Percentiles rank a stretch among this genome's conserved stretches.
Conservation (phyloP, 805 yeast genomes). For the Jamesozyma rosinii region DNA sequence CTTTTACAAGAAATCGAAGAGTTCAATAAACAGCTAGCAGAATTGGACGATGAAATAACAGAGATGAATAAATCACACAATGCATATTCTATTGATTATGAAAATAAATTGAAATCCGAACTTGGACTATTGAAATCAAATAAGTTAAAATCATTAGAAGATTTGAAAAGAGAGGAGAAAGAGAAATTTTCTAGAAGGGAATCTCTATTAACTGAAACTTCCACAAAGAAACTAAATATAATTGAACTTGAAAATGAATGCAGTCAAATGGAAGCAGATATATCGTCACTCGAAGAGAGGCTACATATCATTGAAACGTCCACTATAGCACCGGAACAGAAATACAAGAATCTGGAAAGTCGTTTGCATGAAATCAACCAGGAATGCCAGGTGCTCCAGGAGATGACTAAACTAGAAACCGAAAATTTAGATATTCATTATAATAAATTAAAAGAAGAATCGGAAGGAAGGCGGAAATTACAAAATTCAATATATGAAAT, state of each 20-base stretch:
- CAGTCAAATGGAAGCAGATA: background rate
- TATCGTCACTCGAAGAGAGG: background rate
- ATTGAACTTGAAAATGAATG: background rate
- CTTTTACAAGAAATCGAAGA: slow-evolving; percentile 2
- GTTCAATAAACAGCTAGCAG: background rate
- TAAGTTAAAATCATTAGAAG: background rate
- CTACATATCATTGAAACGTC: slow-evolving; percentile 2
- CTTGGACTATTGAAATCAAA: background rate
- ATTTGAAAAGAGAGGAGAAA: background rate
- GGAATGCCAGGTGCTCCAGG: slow-evolving; percentile 15
- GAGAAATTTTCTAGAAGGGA: background rate
- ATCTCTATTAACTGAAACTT: background rate
- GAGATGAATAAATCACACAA: background rate
- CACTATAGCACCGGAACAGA: slow-evolving; percentile 16
- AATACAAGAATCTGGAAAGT: slow-evolving; percentile 17
- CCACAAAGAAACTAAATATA: background rate
- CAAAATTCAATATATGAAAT: slow-evolving; percentile 42
- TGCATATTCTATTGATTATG: background rate
- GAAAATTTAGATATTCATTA: slow-evolving; percentile 18
- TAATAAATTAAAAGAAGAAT: slow-evolving; percentile 30
- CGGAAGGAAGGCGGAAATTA: slow-evolving; percentile 32
- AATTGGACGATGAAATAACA: background rate
- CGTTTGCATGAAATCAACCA: background rate
- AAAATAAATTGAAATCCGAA: background rate
- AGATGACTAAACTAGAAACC: slow-evolving; percentile 17